These are phyloP conservation scores for Leucoagaricus sp. DNA, from an alignment of 1,284 basidiomycete species.

Conservation along the genomic window DNA sequence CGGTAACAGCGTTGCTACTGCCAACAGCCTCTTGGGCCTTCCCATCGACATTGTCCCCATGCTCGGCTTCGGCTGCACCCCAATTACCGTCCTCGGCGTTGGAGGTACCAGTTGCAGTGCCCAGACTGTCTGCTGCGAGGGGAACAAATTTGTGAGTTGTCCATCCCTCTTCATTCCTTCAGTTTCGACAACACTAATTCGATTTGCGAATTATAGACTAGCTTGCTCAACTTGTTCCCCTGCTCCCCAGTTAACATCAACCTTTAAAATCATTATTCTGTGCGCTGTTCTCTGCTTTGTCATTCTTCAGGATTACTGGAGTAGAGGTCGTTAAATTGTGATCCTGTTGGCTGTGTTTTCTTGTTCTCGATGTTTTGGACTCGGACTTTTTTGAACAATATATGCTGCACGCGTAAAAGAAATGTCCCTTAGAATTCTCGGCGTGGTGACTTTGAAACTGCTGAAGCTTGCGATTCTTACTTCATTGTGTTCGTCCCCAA, in stretches of 20 bases:
- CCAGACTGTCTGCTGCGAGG: slow-evolving; percentile 28
- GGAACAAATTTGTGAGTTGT: slow-evolving; percentile 22
- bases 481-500: no score
- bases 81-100: slow-evolving; percentile 19
- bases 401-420: not conserved
- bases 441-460: no score
- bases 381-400: not conserved
- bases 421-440: no score
- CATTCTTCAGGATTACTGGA: not conserved
- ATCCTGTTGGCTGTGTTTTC: not conserved
- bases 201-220: not conserved
- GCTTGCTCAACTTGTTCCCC: slow-evolving; percentile 8
- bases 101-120: slow-evolving; percentile 18
- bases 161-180: not conserved
- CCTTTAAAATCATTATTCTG: slow-evolving; percentile 15
- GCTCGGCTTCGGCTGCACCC: slow-evolving; percentile 20
- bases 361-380: not conserved
- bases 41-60: not conserved
- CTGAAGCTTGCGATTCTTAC: no score
- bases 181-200: not conserved
- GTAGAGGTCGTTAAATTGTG: not conserved
- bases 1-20: not conserved
- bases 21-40: slow-evolving; percentile 11
- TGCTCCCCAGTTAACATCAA: slow-evolving; percentile 28
- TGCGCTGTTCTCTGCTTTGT: not conserved